phyloP scores from a whole-genome alignment of 1,284 basidiomycete species.

The Fomitiporia mediterranea region DNA sequence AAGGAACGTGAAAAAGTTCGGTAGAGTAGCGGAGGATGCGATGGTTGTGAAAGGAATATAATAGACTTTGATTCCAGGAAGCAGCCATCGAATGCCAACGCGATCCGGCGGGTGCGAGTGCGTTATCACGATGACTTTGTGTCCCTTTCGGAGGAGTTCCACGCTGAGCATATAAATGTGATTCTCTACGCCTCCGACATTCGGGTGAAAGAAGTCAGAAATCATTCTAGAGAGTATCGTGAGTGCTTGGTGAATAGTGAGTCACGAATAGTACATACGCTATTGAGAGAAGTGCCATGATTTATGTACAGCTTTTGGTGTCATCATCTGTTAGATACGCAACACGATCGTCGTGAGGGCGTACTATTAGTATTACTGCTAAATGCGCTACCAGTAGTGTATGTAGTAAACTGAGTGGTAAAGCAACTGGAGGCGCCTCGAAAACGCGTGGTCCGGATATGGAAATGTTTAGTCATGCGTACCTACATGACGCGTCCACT shows the following conservation, averaged over 20 bases:
- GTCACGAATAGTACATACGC: conserved; percentile 2
- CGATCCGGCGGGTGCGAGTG: conserved; percentile 86
- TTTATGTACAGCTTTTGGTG: not conserved
- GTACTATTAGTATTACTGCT: not conserved
- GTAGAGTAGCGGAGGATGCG: conserved; percentile 87
- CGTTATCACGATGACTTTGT: conserved; percentile 93
- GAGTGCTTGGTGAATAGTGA: not conserved
- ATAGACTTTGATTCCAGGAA: conserved; percentile 88
- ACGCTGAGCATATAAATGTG: conserved; percentile 92
- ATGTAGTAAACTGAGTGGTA: too few relatives aligned
- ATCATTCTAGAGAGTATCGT: conserved; percentile 67
- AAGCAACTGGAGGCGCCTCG: not conserved
- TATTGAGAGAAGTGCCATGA: conserved; percentile 15
- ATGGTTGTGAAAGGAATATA: conserved; percentile 88
- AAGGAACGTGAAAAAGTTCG: conserved; percentile 90
- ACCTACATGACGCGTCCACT: conserved; percentile 13
- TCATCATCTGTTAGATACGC: not conserved
- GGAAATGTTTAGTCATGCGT: conserved; percentile 13
- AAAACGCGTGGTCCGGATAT: conserved; percentile 10
- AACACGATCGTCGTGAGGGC: not conserved
- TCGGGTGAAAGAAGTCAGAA: conserved; percentile 95
- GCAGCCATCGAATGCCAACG: conserved; percentile 84
- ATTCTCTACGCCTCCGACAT: conserved; percentile 94
- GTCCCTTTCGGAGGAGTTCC: conserved; percentile 79
- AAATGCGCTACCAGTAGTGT: too few relatives aligned